Percentiles rank a stretch among this genome's conserved stretches.
These are phyloP conservation scores for Debaryomycetaceae sp. DNA, from an alignment of 1,139 yeast genomes.

Conservation along the genomic window DNA sequence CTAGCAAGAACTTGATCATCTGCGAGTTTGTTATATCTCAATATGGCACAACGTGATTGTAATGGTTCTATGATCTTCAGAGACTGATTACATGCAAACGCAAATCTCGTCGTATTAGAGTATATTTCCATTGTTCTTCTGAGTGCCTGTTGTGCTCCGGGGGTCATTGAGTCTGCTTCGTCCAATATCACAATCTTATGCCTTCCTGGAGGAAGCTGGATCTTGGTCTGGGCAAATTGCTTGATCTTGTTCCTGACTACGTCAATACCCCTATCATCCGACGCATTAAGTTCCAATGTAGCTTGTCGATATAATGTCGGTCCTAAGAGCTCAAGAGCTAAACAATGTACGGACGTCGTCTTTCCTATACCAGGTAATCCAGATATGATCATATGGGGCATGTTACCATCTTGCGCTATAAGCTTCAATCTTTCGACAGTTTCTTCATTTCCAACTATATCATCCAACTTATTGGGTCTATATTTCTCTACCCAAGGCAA, in stretches of 20 bases:
- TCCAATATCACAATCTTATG: conserved; percentile 90
- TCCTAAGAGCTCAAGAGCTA: conserved; percentile 82
- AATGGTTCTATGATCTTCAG: conserved; percentile 94
- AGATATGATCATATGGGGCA: conserved; percentile 93
- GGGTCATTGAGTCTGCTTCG: conserved; percentile 98
- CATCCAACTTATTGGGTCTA: conserved; percentile 74
- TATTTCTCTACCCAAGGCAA: conserved; percentile 90
- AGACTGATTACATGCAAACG: conserved; percentile 95
- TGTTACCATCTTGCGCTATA: conserved; percentile 88
- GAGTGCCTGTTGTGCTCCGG: conserved; percentile 97
- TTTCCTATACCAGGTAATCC: conserved; percentile 98
- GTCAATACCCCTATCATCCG: conserved; percentile 50
- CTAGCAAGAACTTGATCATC: conserved; percentile 85
- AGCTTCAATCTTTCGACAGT: conserved; percentile 80
- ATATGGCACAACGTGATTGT: conserved; percentile 94
- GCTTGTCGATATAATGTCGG: conserved; percentile 68
- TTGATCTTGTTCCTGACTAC: conserved; percentile 48
- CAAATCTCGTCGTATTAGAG: conserved; percentile 92
- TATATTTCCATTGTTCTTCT: conserved; percentile 97
- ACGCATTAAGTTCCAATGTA: conserved; percentile 70
- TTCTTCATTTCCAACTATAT: conserved; percentile 91
- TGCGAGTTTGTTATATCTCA: conserved; percentile 74
- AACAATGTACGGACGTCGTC: conserved; percentile 88
- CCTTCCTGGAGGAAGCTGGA: conserved; percentile 46
- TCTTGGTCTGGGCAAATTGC: conserved; percentile 74